Conservation (phyloP, 169 alveolate species). For the Plasmodium inui region DNA sequence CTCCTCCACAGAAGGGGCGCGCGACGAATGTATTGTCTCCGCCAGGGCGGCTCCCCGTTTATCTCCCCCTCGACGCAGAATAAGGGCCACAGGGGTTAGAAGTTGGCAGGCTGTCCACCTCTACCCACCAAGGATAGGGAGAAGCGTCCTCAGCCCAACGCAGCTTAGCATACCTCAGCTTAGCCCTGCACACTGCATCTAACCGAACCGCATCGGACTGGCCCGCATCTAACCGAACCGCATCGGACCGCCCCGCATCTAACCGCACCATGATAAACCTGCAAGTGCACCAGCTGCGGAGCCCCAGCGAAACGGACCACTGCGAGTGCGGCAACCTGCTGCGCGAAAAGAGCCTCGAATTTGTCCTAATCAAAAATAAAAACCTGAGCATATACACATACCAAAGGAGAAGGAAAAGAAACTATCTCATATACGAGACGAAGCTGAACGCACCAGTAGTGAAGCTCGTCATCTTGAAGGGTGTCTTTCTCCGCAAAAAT, state of each 20-base stretch:
- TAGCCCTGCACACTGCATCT: not conserved
- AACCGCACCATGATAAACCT: conserved; percentile 19
- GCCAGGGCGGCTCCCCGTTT: not conserved
- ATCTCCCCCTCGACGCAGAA: not conserved
- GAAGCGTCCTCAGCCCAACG: not conserved
- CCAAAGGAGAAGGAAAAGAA: not conserved
- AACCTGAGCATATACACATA: conserved; percentile 29
- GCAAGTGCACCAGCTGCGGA: conserved; percentile 9
- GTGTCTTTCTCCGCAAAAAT: conserved; percentile 14
- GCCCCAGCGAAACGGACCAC: conserved; percentile 51
- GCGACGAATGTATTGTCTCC: not conserved
- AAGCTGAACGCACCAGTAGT: conserved; percentile 42
- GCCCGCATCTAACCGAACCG: not conserved
- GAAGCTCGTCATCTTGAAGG: conserved; percentile 14
- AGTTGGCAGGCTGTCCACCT: not conserved
- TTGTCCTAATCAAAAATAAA: conserved; percentile 29
- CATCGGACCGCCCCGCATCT: not conserved
- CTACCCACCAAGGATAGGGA: not conserved
- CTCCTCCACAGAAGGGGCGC: not conserved
- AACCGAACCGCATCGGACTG: not conserved
- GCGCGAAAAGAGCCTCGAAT: conserved; percentile 30
- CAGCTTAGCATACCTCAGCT: too few species aligned
- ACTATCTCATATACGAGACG: conserved; percentile 21
- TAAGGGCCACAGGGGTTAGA: not conserved
- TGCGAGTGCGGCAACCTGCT: conserved; percentile 32